phyloP scores from a whole-genome alignment of 495 filamentous ascomycete genomes.

The Haplographium delicatum region DNA sequence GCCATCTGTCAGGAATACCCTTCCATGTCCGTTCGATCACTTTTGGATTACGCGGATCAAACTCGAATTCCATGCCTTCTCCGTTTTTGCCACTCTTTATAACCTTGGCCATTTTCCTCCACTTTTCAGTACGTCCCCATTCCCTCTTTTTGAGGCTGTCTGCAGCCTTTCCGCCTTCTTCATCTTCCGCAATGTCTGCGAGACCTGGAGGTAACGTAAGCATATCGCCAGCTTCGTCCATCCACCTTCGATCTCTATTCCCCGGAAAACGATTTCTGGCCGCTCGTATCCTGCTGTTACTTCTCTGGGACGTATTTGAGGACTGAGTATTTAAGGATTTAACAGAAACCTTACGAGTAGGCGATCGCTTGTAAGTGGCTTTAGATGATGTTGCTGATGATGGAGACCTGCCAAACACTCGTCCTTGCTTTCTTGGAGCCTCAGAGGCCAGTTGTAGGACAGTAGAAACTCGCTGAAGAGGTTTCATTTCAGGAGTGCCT shows the following conservation, averaged over 20 bases:
- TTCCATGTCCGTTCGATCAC: constrained; percentile 93
- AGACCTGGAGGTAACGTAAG: constrained; percentile 70
- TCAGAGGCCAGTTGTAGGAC: constrained; percentile 56
- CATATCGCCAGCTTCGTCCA: constrained; percentile 89
- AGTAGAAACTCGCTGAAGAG: constrained; percentile 63
- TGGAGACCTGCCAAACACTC: constrained; percentile 45
- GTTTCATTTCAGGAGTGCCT: constrained; percentile 38
- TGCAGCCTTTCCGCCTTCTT: constrained; percentile 49
- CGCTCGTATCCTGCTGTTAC: constrained; percentile 49
- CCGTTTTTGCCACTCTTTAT: constrained; percentile 50
- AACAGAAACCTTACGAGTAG: constrained; percentile 42
- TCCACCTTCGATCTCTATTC: constrained; percentile 64
- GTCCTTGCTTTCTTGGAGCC: constrained; percentile 52
- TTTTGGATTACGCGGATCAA: constrained; percentile 79
- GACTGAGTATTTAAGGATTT: constrained; percentile 46
- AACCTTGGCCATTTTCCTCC: constrained; percentile 90
- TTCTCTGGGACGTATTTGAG: constrained; percentile 44
- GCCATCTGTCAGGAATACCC: constrained; percentile 95
- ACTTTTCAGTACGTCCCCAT: constrained; percentile 82
- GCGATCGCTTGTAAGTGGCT: constrained; percentile 27
- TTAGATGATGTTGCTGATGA: constrained; percentile 33
- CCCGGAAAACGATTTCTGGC: constrained; percentile 72
- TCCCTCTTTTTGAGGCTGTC: constrained; percentile 71
- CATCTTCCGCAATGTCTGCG: constrained; percentile 54
- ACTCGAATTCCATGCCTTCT: constrained; percentile 85